These are phyloP conservation scores for Fusarium phyllophilum DNA, from an alignment of 2,329 filamentous ascomycete species.

Conservation along the genomic window DNA sequence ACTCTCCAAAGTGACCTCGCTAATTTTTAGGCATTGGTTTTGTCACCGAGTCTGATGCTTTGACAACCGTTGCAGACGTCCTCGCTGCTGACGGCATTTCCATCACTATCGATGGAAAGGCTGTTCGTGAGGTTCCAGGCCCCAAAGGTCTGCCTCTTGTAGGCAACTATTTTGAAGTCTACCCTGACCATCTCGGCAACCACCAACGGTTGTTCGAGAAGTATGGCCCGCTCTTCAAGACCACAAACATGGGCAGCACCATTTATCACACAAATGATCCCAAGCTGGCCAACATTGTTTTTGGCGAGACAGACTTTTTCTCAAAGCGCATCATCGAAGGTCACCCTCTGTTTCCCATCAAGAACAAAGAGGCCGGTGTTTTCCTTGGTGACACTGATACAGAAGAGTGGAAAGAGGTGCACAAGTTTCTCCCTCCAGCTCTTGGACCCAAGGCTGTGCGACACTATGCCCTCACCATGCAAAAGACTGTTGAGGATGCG, in stretches of 20 bases:
- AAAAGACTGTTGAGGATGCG: slow-evolving; percentile 60
- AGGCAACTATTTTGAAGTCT: slow-evolving; percentile 65
- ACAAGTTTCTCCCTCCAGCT: slow-evolving; percentile 71
- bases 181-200: slow-evolving; percentile 67
- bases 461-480: slow-evolving; percentile 70
- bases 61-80: slow-evolving; percentile 51
- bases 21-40: slow-evolving; percentile 52
- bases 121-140: slow-evolving; percentile 61
- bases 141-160: slow-evolving; percentile 59
- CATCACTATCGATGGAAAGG: slow-evolving; percentile 60
- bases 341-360: slow-evolving; percentile 58
- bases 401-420: slow-evolving; percentile 60
- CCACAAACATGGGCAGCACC: slow-evolving; percentile 60
- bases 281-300: slow-evolving; percentile 55
- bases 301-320: slow-evolving; percentile 63
- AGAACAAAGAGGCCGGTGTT: slow-evolving; percentile 54
- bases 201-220: slow-evolving; percentile 63
- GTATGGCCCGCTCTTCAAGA: slow-evolving; percentile 63
- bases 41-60: slow-evolving; percentile 43
- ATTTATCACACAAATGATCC: slow-evolving; percentile 64
- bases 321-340: slow-evolving; percentile 62
- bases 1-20: not conserved
- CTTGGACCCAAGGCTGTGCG: slow-evolving; percentile 68
- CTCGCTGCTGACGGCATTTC: slow-evolving; percentile 48
- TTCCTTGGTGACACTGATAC: slow-evolving; percentile 63